Conservation (phyloP, 768 basidiomycete species). For the Agrocybe praecox region DNA sequence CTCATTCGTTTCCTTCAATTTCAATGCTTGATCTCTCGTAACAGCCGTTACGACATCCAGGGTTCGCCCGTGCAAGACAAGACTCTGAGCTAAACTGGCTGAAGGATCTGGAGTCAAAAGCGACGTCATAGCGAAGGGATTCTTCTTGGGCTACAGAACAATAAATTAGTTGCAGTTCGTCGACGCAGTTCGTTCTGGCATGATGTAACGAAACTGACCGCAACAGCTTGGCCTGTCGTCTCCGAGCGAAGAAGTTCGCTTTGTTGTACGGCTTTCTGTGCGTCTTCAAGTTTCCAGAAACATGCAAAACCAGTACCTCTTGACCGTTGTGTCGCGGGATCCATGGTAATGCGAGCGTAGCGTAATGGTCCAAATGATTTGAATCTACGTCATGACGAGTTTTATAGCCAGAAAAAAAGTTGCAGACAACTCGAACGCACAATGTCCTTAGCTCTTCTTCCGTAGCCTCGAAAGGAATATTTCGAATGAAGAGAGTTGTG, state of each 20-base stretch:
- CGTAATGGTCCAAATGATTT: conserved; percentile 90
- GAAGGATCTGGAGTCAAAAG: conserved; percentile 95
- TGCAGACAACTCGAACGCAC: conserved; percentile 44
- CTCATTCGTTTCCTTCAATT: conserved; percentile 88
- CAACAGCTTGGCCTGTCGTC: conserved; percentile 47
- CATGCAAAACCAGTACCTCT: conserved; percentile 96
- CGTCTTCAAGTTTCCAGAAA: conserved; percentile 93
- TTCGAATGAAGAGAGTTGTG: conserved; percentile 92
- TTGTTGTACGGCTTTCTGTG: conserved; percentile 82
- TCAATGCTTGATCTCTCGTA: conserved; percentile 84
- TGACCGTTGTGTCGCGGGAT: conserved; percentile 80
- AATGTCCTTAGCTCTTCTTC: conserved; percentile 89
- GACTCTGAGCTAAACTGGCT: conserved; percentile 73
- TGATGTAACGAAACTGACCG: conserved; percentile 22
- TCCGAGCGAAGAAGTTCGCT: conserved; percentile 72
- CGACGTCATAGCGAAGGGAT: conserved; percentile 87
- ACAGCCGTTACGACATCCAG: conserved; percentile 91
- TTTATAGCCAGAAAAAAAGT: background rate
- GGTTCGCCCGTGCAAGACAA: conserved; percentile 92
- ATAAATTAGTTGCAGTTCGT: background rate
- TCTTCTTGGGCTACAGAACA: conserved; percentile 57
- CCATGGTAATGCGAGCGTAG: conserved; percentile 90
- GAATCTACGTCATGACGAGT: conserved; percentile 55
- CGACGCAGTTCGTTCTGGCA: background rate
- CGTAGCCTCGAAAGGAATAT: conserved; percentile 89